These are phyloP conservation scores for Mortierella antarctica DNA, from an alignment of 192 early-diverging fungal genomes.

Conservation along the genomic window DNA sequence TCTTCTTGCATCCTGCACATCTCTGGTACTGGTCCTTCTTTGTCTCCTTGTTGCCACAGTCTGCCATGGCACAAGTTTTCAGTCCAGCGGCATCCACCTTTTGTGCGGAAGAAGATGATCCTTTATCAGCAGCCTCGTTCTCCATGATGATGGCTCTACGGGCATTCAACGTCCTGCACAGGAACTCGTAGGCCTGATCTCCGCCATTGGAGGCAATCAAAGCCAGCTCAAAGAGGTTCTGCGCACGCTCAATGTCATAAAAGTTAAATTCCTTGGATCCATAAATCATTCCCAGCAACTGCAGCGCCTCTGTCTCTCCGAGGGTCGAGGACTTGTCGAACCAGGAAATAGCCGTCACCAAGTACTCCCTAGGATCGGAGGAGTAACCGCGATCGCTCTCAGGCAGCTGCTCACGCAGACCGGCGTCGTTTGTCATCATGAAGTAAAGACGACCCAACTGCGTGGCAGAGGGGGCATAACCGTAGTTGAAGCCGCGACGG, in stretches of 20 bases:
- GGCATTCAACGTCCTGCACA: constrained; percentile 55
- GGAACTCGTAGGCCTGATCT: constrained; percentile 56
- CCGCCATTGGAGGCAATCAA: constrained; percentile 57
- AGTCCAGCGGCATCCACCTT: constrained; percentile 23
- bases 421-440: constrained; percentile 25
- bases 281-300: constrained; percentile 63
- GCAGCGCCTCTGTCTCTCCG: constrained; percentile 57
- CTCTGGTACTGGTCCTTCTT: constrained; percentile 56
- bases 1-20: constrained; percentile 61
- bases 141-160: constrained; percentile 54
- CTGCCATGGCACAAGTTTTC: constrained; percentile 51
- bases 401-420: constrained; percentile 27
- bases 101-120: constrained; percentile 39
- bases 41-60: constrained; percentile 57
- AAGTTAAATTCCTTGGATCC: constrained; percentile 61
- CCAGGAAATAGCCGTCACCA: constrained; percentile 52
- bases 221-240: constrained; percentile 62
- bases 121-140: constrained; percentile 37
- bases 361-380: constrained; percentile 48
- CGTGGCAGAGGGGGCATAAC: constrained; percentile 59
- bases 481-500: constrained; percentile 55
- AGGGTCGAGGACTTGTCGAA: constrained; percentile 40
- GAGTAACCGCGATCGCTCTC: constrained; percentile 9
- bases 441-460: constrained; percentile 48
- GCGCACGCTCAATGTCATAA: constrained; percentile 63